Base-by-base conservation (phyloP, 805 yeast genomes). In the Tanozyma kutaoensis region DNA sequence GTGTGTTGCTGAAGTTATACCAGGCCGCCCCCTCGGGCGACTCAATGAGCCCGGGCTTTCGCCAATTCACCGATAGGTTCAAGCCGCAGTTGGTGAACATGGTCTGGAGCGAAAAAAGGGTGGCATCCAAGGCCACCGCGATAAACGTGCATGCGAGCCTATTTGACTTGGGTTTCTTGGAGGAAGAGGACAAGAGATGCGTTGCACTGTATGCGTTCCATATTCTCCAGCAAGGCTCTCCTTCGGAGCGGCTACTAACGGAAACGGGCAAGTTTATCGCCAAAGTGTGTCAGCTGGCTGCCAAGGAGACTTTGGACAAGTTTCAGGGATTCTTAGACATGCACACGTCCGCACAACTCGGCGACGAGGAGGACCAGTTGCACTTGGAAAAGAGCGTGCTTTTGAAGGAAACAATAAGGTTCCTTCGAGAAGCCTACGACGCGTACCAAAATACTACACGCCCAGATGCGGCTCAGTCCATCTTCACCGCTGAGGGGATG, bases 41-140 rank as follows among this genome's bases (percentile, higher is more conserved):
- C 20, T 29, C 34, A 23, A 36, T 69, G 28, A 63, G 66, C n/a
- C 55, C 76, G 1, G 82, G 85, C 0, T 62, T 85, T 22, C 63
- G 82, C 30, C 86, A 76, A 40, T 85, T 85, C 46, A 72, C 88
- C 2, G 82, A 77, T 32, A 63, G 84, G 34, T 79, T 77, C 49
- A 72, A 74, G 36, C 49, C 51, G 4, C 73, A 82, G 40, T 48
- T 84, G 18, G 52, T 80, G 14, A 76, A 74, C 28, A 78, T 82
- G 60, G 33, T 43, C 23, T 40, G 37, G 33, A 39, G 39, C 17
- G 65, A 59, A 34, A 72, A 1, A 4, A 85, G 76, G 36, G 35
- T 52, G 10, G 58, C 58, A 22, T 80, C 77, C 2, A 66, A 74
- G 39, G 41, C 58, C 4, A 46, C 61, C 27, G 59, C 79, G 17